Evolutionary conservation across 192 early-diverging fungal genomes (phyloP).

Genomic region (Linnemannia elongata): DNA sequence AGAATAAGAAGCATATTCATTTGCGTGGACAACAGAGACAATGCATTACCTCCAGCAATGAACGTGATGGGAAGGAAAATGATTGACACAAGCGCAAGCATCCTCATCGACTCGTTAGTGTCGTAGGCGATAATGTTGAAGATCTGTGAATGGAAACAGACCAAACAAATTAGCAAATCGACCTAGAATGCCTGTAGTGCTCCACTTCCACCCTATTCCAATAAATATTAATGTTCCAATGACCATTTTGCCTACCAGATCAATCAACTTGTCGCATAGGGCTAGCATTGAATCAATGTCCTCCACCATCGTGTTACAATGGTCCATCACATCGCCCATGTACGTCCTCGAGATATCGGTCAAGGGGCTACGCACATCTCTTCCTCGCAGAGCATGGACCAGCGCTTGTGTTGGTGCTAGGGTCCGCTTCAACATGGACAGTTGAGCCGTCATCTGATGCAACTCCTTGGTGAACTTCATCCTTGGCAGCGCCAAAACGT

Average conservation of each 20-base stretch:
- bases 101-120: conserved; percentile 60
- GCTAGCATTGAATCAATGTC: conserved; percentile 61
- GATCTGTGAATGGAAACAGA: conserved; percentile 30
- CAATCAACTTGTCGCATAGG: conserved; percentile 60
- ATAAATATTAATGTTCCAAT: neutral
- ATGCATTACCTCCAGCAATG: conserved; percentile 61
- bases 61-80: conserved; percentile 71
- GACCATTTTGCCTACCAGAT: conserved; percentile 51
- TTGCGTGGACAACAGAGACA: neutral
- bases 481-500: conserved; percentile 52
- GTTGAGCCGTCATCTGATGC: conserved; percentile 61
- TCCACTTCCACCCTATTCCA: neutral
- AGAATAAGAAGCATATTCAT: neutral
- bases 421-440: conserved; percentile 58
- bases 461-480: conserved; percentile 59
- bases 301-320: conserved; percentile 64
- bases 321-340: conserved; percentile 66
- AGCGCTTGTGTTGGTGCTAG: conserved; percentile 63
- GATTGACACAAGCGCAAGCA: conserved; percentile 51
- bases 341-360: conserved; percentile 56
- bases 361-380: conserved; percentile 50
- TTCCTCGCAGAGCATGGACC: conserved; percentile 52
- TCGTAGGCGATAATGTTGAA: conserved; percentile 64
- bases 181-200: neutral
- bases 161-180: neutral